Evolutionary conservation across 2,329 filamentous ascomycete genomes (phyloP).

Genomic region (Alternaria gaisen): DNA sequence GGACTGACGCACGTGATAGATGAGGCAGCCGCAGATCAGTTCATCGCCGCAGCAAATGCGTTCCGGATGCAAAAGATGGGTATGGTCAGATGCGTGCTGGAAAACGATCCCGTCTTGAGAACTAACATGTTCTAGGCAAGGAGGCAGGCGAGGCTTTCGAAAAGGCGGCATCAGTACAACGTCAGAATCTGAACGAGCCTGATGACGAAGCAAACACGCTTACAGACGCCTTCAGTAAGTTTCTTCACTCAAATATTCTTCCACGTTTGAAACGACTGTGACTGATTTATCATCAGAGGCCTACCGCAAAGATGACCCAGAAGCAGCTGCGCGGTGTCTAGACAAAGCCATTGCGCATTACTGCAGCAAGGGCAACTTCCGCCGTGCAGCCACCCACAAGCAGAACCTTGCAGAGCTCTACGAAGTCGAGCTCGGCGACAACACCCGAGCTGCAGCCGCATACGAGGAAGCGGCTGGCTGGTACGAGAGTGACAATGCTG

Average conservation of each 20-base stretch:
- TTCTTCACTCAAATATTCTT: not conserved
- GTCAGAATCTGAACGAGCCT: conserved; percentile 82
- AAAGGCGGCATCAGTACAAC: conserved; percentile 81
- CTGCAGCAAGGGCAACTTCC: conserved; percentile 87
- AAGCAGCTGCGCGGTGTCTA: conserved; percentile 82
- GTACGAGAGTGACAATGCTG: conserved; percentile 70
- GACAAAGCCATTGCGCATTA: conserved; percentile 85
- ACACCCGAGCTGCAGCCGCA: conserved; percentile 78
- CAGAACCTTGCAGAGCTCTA: conserved; percentile 87
- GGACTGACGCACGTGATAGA: conserved; percentile 52
- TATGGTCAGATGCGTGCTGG: conserved; percentile 52
- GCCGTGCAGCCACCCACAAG: conserved; percentile 88
- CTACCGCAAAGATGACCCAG: conserved; percentile 84
- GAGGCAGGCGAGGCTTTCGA: conserved; percentile 90
- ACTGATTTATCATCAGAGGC: conserved; percentile 62
- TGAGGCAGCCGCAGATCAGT: conserved; percentile 87
- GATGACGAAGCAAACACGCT: conserved; percentile 91
- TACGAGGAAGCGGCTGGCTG: conserved; percentile 88
- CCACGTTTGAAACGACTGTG: accelerated
- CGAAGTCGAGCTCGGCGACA: conserved; percentile 81
- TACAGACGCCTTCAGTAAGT: conserved; percentile 80
- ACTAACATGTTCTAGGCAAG: conserved; percentile 65
- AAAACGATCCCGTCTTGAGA: not conserved
- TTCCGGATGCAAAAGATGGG: conserved; percentile 88
- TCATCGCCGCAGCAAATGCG: conserved; percentile 87